Evolutionary conservation across 495 filamentous ascomycete genomes (phyloP).

Genomic region (Chaetomium fimeti): DNA sequence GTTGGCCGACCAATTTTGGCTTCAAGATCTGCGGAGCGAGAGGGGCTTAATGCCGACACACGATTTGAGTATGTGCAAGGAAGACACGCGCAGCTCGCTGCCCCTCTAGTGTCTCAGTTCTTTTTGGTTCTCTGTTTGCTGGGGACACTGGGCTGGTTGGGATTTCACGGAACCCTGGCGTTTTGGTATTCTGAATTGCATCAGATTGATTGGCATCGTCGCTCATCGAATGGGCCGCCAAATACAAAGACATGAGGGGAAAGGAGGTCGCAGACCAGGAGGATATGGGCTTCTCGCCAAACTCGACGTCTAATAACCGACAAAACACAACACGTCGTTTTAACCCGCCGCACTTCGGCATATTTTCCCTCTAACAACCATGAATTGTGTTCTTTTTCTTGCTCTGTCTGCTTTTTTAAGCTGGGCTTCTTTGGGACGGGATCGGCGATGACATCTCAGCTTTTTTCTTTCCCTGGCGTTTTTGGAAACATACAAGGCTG

Average conservation of each 20-base stretch:
- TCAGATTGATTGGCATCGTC: conserved; percentile 25
- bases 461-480: conserved; percentile 27
- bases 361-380: conserved; percentile 24
- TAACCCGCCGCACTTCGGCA: conserved; percentile 15
- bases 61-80: conserved; percentile 29
- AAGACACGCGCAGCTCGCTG: conserved; percentile 26
- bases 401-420: conserved; percentile 19
- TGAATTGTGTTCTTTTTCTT: conserved; percentile 27
- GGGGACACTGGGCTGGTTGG: conserved; percentile 31
- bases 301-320: conserved; percentile 16
- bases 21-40: conserved; percentile 38
- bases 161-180: conserved; percentile 28
- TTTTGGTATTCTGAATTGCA: conserved; percentile 21
- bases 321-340: conserved; percentile 19
- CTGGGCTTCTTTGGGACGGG: conserved; percentile 22
- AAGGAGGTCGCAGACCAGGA: conserved; percentile 16
- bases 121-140: conserved; percentile 26
- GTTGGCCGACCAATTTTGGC: conserved; percentile 50
- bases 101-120: conserved; percentile 28
- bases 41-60: conserved; percentile 41
- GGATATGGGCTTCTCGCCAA: conserved; percentile 13
- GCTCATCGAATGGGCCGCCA: conserved; percentile 31
- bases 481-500: conserved; percentile 20
- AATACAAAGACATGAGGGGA: conserved; percentile 22
- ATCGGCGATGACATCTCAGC: conserved; percentile 22